These are phyloP conservation scores for Rhodotorula mucilaginosa DNA, from an alignment of 1,284 basidiomycete genomes.

Conservation along the genomic window DNA sequence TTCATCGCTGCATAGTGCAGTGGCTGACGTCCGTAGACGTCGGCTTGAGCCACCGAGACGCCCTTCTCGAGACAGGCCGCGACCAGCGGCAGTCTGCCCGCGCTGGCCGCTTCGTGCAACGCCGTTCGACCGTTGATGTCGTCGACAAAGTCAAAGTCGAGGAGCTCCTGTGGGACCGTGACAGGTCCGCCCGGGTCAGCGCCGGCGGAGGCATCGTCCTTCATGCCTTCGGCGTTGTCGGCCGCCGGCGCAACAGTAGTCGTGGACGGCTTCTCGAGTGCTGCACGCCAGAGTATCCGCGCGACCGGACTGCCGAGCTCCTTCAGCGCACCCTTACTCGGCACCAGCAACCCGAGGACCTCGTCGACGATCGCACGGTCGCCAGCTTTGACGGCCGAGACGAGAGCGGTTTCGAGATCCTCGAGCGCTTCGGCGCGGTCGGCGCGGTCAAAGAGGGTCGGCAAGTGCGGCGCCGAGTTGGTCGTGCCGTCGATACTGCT, in stretches of 20 bases:
- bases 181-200: background rate
- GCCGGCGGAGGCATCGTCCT: slow-evolving; percentile 2
- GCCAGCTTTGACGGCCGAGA: slow-evolving; percentile 46
- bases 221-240: background rate
- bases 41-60: slow-evolving; percentile 66
- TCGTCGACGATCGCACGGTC: slow-evolving; percentile 35
- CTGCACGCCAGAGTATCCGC: slow-evolving; percentile 85
- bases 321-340: background rate
- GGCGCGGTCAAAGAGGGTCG: slow-evolving; percentile 42
- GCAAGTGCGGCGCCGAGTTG: slow-evolving; percentile 22
- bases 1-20: slow-evolving; percentile 96
- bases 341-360: slow-evolving; percentile 29
- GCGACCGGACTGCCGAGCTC: slow-evolving; percentile 61
- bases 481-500: slow-evolving; percentile 52
- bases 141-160: slow-evolving; percentile 89
- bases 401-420: slow-evolving; percentile 81
- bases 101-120: slow-evolving; percentile 85
- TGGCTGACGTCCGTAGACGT: slow-evolving; percentile 88
- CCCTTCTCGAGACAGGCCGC: slow-evolving; percentile 73
- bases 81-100: slow-evolving; percentile 77
- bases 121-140: slow-evolving; percentile 96
- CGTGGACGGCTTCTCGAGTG: slow-evolving; percentile 62
- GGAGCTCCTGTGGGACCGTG: slow-evolving; percentile 61
- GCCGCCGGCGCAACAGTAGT: background rate
- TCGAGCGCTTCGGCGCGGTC: slow-evolving; percentile 59